Percentiles rank a stretch among this genome's conserved stretches.
Conservation (phyloP, 768 basidiomycete species). For the Hygrocybe punicea region DNA sequence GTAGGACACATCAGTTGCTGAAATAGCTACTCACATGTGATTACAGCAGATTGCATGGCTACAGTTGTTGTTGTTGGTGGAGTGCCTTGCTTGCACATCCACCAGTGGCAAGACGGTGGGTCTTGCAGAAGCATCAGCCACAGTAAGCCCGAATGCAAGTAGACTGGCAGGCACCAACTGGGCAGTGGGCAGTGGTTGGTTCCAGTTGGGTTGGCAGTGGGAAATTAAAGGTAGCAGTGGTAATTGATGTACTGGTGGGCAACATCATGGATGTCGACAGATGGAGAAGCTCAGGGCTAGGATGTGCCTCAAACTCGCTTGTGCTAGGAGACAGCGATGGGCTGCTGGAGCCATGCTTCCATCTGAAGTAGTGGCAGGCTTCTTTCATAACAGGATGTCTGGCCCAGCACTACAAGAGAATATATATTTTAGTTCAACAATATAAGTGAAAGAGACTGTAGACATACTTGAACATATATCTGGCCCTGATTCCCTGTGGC, state of each 20-base stretch:
- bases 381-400: not conserved
- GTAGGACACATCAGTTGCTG: too few species aligned
- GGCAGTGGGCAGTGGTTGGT: not conserved
- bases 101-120: not conserved
- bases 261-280: too few species aligned
- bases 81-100: not conserved
- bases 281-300: too few species aligned
- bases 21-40: too few species aligned
- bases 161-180: not conserved
- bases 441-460: not conserved
- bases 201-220: not conserved
- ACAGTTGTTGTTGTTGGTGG: too few species aligned
- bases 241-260: too few species aligned
- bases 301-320: not conserved
- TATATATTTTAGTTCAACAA: not conserved
- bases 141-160: not conserved
- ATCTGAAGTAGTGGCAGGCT: not conserved
- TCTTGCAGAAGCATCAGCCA: not conserved
- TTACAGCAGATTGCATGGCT: too few species aligned
- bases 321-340: not conserved
- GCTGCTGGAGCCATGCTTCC: not conserved
- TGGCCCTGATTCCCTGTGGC: not conserved
- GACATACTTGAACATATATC: not conserved
- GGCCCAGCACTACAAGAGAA: not conserved
- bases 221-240: not conserved